phyloP scores from a whole-genome alignment of 2,329 filamentous ascomycete genomes.

The Geosmithia morbida region DNA sequence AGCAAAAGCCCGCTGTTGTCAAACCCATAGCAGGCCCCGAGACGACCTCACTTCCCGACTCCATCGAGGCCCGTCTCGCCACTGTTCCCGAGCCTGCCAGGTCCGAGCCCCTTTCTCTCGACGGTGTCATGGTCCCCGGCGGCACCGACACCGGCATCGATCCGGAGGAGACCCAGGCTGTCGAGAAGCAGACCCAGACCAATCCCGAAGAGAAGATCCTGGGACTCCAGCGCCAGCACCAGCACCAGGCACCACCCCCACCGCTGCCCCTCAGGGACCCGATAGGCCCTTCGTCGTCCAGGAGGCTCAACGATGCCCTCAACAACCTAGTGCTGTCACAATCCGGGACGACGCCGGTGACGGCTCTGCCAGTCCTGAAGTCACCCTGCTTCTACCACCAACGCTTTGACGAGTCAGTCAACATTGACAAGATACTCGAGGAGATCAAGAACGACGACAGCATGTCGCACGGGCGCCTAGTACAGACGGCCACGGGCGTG shows the following conservation, averaged over 20 bases:
- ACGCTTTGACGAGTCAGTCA: constrained; percentile 88
- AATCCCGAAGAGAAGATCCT: neutral
- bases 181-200: neutral
- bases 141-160: constrained; percentile 9
- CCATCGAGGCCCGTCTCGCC: constrained; percentile 28
- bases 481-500: constrained; percentile 90
- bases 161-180: neutral
- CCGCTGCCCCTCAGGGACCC: constrained; percentile 14
- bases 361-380: constrained; percentile 50
- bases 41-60: neutral
- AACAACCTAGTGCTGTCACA: constrained; percentile 28
- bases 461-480: constrained; percentile 84
- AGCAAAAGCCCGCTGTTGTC: neutral
- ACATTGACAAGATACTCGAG: constrained; percentile 87
- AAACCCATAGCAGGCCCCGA: constrained; percentile 2
- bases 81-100: constrained; percentile 48
- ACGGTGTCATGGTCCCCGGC: constrained; percentile 19
- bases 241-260: neutral
- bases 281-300: constrained; percentile 26
- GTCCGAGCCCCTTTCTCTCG: constrained; percentile 47
- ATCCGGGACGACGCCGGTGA: constrained; percentile 13
- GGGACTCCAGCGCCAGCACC: too few relatives aligned
- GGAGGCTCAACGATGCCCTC: constrained; percentile 49
- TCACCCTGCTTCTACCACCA: constrained; percentile 98
- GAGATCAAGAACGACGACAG: constrained; percentile 83